These are phyloP conservation scores for Silene coronaria DNA, from an alignment of 179 eudicot genomes.

Conservation along the genomic window DNA sequence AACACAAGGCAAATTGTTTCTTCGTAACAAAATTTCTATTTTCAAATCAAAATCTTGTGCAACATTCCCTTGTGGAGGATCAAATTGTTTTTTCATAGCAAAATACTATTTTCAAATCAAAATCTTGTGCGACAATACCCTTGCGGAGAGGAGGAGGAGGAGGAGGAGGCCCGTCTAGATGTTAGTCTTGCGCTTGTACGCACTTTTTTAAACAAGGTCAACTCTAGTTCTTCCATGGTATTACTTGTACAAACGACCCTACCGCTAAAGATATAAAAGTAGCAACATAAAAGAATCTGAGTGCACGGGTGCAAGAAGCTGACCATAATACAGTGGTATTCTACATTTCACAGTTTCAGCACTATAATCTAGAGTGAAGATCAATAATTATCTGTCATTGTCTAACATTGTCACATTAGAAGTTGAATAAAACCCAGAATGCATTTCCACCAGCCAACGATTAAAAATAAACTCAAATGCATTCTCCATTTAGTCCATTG, in stretches of 20 bases:
- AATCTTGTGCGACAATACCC: too few species aligned
- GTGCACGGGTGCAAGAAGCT: not conserved
- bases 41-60: too few species aligned
- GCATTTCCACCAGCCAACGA: slow-evolving; percentile 5
- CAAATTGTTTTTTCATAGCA: too few species aligned
- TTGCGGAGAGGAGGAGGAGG: too few species aligned
- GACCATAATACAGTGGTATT: not conserved
- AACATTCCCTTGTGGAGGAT: too few species aligned
- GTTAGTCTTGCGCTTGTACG: too few species aligned
- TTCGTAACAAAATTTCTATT: too few species aligned
- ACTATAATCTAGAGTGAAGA: not conserved
- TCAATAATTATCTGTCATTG: not conserved
- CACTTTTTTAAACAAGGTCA: not conserved
- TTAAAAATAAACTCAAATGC: too few species aligned
- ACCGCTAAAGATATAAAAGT: not conserved
- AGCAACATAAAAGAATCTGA: slow-evolving; percentile 1
- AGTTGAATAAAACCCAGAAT: not conserved
- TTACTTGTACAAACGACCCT: not conserved
- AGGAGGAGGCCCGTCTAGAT: too few species aligned
- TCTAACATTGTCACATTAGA: not conserved
- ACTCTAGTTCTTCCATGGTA: not conserved
- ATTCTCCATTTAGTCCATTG: too few species aligned
- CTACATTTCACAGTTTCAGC: not conserved
- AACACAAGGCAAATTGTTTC: too few species aligned
- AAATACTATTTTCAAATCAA: too few species aligned